Percentiles rank a stretch among this genome's conserved stretches.
These are phyloP conservation scores for Dendrobium catenatum DNA, from an alignment of 106 monocot species.

Conservation along the genomic window DNA sequence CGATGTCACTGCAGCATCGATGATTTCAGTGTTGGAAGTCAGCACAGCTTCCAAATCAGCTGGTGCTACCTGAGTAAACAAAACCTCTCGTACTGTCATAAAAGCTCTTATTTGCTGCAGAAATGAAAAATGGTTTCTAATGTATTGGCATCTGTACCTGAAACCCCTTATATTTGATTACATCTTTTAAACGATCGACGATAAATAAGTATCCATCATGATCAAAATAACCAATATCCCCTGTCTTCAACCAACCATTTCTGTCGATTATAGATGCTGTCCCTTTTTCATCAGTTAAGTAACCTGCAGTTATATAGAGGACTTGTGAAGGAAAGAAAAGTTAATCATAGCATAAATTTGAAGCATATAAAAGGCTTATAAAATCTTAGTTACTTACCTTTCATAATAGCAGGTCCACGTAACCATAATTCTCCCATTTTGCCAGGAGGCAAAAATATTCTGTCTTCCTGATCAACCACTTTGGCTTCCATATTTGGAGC, in stretches of 20 bases:
- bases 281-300: constrained; percentile 35
- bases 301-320: constrained; percentile 24
- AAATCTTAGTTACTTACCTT: constrained; percentile 34
- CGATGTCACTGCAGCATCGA: constrained; percentile 67
- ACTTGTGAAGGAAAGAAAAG: background rate
- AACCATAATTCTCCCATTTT: constrained; percentile 46
- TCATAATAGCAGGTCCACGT: constrained; percentile 60
- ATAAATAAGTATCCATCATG: constrained; percentile 47
- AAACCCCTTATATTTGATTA: background rate
- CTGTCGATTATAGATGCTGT: constrained; percentile 20
- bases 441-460: constrained; percentile 38
- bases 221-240: constrained; percentile 61
- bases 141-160: background rate
- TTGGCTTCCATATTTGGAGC: constrained; percentile 73
- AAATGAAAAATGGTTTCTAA: too few relatives aligned
- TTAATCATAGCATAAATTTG: too few relatives aligned
- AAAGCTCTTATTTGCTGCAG: too few relatives aligned
- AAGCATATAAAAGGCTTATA: background rate
- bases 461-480: constrained; percentile 33
- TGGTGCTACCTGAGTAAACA: constrained; percentile 49
- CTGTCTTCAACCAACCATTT: constrained; percentile 52
- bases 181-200: background rate
- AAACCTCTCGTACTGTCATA: background rate
- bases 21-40: constrained; percentile 52
- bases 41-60: constrained; percentile 67